Evolutionary conservation across 805 yeast species (phyloP), one percentile per base, ranked within the genome.

Genomic region (Candida alai): DNA sequence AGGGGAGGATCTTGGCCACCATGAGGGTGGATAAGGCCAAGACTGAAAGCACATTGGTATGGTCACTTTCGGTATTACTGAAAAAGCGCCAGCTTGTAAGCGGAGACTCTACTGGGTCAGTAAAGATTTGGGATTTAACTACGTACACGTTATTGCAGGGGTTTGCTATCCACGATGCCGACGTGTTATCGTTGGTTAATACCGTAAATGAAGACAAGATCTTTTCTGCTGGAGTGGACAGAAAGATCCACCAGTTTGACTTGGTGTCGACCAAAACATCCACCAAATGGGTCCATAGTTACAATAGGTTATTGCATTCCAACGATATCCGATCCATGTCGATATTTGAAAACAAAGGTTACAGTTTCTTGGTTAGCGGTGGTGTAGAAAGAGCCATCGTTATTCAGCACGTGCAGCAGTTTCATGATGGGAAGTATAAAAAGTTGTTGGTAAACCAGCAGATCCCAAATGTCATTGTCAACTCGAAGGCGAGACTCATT

Each of bases 101-200:
- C 40, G 98, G 97, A 35, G 99, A 93, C 62, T 88, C 97, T 5
- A 90, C 97, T 1, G 99, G 99, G 2, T 72, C 84, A 6, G 76
- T 93, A 34, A 90, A 90, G 58, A 74, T 93, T 44, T 93, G 99
- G 99, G 96, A 90, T 50, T 68, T 82, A 42, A 72, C 75, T 30
- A 80, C 76, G 45, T 79, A 78, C 45, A 80, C 96, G 1, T 64
- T 93, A 39, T 67, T 77, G 33, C 97, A 90, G 58, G 77, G 84
- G 16, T 88, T 87, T 57, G 74, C 77, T 44, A 77, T 78, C 8
- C 97, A 93, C 53, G 94, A 84, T 31, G 96, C 96, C 1, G 99
- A 93, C 70, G 85, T 89, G 4, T 65, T 93, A 44, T 76, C 87
- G 37, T 62, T 93, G 30, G 64, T 82, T 1, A 62, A 73, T 10